phyloP scores from a whole-genome alignment of 148 eudicot species.

The Polygonum aviculare region DNA sequence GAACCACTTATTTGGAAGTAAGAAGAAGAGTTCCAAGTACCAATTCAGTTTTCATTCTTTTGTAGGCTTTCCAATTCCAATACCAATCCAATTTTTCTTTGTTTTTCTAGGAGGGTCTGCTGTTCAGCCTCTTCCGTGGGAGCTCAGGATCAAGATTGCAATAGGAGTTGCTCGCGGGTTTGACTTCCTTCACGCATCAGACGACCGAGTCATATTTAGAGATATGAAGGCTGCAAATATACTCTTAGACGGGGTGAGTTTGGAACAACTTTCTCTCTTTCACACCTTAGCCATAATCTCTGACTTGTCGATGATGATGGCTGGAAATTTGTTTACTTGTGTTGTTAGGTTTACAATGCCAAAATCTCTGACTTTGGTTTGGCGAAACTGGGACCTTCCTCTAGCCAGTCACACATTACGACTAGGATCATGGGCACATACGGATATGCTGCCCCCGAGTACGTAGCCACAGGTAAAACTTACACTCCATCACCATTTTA shows the following conservation, averaged over 20 bases:
- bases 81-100: not conserved
- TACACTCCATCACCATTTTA: not conserved
- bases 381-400: slow-evolving; percentile 67
- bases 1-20: slow-evolving; percentile 48
- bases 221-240: slow-evolving; percentile 86
- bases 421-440: slow-evolving; percentile 71
- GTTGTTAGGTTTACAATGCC: slow-evolving; percentile 53
- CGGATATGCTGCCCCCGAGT: slow-evolving; percentile 93
- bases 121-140: slow-evolving; percentile 89
- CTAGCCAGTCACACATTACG: slow-evolving; percentile 55
- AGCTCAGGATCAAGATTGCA: slow-evolving; percentile 53
- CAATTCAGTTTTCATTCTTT: not conserved
- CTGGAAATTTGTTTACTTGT: not conserved
- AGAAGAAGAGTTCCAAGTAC: not conserved
- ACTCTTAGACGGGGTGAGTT: slow-evolving; percentile 70
- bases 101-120: slow-evolving; percentile 47
- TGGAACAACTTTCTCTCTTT: not conserved
- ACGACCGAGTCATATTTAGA: slow-evolving; percentile 55
- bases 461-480: slow-evolving; percentile 67
- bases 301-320: not conserved
- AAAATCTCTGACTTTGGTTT: slow-evolving; percentile 83
- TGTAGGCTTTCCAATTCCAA: not conserved
- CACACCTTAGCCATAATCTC: not conserved
- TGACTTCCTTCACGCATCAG: slow-evolving; percentile 57
- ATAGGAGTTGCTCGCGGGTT: slow-evolving; percentile 86